Evolutionary conservation across 164 flowering plant genomes (phyloP).

Genomic region (Vitis labrusca): DNA sequence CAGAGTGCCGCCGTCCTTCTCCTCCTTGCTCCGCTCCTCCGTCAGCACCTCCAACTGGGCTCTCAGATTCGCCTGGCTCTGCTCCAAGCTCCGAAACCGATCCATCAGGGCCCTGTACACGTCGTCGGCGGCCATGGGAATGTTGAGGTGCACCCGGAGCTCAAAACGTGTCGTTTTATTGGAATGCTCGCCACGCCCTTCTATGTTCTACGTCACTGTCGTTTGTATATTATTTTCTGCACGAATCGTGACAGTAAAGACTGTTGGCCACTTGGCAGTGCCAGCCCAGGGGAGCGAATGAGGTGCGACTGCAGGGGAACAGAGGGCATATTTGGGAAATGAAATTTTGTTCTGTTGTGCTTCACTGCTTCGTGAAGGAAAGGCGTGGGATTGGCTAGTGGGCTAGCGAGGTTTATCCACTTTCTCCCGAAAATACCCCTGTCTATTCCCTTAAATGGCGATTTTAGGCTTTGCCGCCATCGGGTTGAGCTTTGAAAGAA

Average conservation of each 20-base stretch:
- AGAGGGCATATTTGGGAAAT: not conserved
- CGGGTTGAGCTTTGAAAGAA: not conserved
- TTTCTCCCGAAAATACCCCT: not conserved
- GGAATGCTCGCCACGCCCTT: not conserved
- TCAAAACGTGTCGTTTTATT: not conserved
- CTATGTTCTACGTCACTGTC: not conserved
- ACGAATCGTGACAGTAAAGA: conserved; percentile 4
- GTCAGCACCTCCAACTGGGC: conserved; percentile 40
- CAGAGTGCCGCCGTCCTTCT: conserved; percentile 15
- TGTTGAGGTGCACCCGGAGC: not conserved
- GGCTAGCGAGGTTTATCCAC: not conserved
- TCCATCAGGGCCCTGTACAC: conserved; percentile 28
- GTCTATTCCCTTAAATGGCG: not conserved
- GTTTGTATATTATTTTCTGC: not conserved
- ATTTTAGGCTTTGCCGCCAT: not conserved
- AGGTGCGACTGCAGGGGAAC: not conserved
- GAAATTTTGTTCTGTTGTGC: not conserved
- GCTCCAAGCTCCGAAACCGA: conserved; percentile 52
- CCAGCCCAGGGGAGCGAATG: conserved; percentile 18
- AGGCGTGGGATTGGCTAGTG: not conserved
- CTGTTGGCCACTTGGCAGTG: conserved; percentile 12
- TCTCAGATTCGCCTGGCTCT: conserved; percentile 44
- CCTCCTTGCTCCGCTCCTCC: not conserved
- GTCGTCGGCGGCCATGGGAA: conserved; percentile 11
- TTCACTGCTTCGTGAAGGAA: not conserved